Conservation (phyloP, 2,329 filamentous ascomycete species). For the Ceratocystis diversiconidia region DNA sequence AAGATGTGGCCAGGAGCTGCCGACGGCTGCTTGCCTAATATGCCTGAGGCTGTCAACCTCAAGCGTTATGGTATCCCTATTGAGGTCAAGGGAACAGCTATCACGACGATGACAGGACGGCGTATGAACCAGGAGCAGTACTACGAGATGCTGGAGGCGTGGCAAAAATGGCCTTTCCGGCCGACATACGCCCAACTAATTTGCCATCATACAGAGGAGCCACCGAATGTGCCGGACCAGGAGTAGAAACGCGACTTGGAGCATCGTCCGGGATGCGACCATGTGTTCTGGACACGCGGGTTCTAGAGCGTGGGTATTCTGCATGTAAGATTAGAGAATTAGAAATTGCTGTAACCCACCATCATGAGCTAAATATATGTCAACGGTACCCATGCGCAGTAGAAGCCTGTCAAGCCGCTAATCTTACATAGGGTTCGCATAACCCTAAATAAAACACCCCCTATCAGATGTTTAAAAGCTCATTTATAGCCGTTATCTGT, state of each 20-base stretch:
- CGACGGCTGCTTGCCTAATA: constrained; percentile 36
- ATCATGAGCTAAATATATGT: too few species aligned
- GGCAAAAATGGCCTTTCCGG: constrained; percentile 51
- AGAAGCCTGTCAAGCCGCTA: too few species aligned
- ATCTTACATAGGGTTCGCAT: too few species aligned
- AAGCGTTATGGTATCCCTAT: constrained; percentile 32
- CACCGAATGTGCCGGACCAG: background rate
- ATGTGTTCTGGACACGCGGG: too few species aligned
- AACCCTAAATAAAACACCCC: background rate
- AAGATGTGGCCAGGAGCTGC: constrained; percentile 45
- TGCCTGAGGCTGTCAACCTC: constrained; percentile 36
- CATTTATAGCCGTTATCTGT: background rate
- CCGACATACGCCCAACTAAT: constrained; percentile 37
- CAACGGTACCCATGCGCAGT: too few species aligned
- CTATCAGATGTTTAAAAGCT: background rate
- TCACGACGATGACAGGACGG: constrained; percentile 32
- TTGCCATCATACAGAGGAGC: constrained; percentile 26
- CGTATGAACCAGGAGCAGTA: constrained; percentile 41
- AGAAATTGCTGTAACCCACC: too few species aligned
- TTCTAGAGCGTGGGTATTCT: too few species aligned
- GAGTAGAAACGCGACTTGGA: background rate
- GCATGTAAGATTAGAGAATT: too few species aligned
- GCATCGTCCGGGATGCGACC: too few species aligned
- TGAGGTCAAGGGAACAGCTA: constrained; percentile 23
- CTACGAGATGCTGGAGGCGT: constrained; percentile 43